Base-by-base conservation (phyloP, 2,329 filamentous ascomycete species). In the Pezicula rhizophila region DNA sequence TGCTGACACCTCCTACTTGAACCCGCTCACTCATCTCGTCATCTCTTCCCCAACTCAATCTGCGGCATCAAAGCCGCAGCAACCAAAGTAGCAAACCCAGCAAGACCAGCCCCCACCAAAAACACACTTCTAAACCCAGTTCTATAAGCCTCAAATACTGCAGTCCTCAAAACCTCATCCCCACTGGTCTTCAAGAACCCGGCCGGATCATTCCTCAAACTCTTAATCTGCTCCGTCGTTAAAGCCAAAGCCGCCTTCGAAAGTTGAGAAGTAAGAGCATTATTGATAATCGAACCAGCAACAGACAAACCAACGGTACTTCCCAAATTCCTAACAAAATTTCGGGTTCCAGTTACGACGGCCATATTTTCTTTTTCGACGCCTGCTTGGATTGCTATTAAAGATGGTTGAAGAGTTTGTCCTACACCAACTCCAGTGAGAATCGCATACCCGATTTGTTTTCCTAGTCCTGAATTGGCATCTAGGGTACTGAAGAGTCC, bases 401-500 rank as follows among this genome's bases (percentile, higher is more conserved):
- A 60, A 17, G 63, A 65, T 58, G 74, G 74, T 51, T 77, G 74
- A 23, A 78, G 59, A 2, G 74, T 78, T 43, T 77, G 75, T 2
- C 75, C 74, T 14, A 77, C 71, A 1, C 75, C 75, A 0, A 75
- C 64, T 34, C 74, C 72, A 17, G 76, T 78, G 17, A 80, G 60
- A 8, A 79, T 58, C 0, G 69, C 71, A 52, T 78, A 80, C 2
- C 77, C 76, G 39, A 80, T 71, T 51, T 79, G 75, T 50, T 78
- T 78, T 2, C 67, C 76, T 0, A 79, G 51, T 0, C 72, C 69
- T 0, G 76, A 72, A 0, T 60, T 61, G 48, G 73, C 64, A 50
- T 77, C 68, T 0, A 78, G 63, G 0, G 75, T 78, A 0, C 74
- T 77, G 65, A 77, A 74, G 0, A 78, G 64, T 1, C 75, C 76